Percentiles rank a stretch among this genome's conserved stretches.
Conservation (phyloP, 2,329 filamentous ascomycete genomes). For the Immersiporthe knoxdaviesiana region DNA sequence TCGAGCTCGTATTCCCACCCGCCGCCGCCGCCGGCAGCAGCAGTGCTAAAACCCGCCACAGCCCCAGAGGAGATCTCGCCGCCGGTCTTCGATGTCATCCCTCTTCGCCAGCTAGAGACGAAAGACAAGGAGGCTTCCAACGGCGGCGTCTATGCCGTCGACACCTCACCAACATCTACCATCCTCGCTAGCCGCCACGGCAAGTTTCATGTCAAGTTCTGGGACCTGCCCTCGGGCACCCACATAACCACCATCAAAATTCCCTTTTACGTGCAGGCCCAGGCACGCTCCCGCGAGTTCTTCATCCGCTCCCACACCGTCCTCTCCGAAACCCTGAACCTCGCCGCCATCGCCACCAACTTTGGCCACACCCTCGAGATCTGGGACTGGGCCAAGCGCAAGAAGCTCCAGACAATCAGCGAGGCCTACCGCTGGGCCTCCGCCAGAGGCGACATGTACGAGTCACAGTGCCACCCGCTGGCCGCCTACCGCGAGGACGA, state of each 20-base stretch:
- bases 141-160: conserved; percentile 41
- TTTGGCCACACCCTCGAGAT: conserved; percentile 46
- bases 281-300: conserved; percentile 45
- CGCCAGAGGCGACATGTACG: conserved; percentile 41
- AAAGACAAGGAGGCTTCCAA: conserved; percentile 37
- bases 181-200: conserved; percentile 42
- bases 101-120: conserved; percentile 34
- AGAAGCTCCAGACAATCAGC: conserved; percentile 44
- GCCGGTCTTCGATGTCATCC: conserved; percentile 17
- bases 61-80: conserved; percentile 9
- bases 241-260: conserved; percentile 41
- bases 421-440: conserved; percentile 45
- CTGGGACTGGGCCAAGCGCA: conserved; percentile 45
- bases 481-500: conserved; percentile 41
- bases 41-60: conserved; percentile 8
- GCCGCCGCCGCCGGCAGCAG: background rate
- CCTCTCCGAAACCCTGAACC: conserved; percentile 43
- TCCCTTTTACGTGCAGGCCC: conserved; percentile 44
- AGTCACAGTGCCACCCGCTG: conserved; percentile 40
- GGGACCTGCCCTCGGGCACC: conserved; percentile 34
- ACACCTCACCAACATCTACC: conserved; percentile 40
- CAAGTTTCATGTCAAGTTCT: conserved; percentile 37
- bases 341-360: conserved; percentile 44
- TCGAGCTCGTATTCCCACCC: conserved; percentile 22
- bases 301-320: conserved; percentile 48